A percentile compares a stretch with the other conserved stretches of the same genome.
These are phyloP conservation scores for Salix purpurea DNA, from an alignment of 345 rosid genomes.

Conservation along the genomic window DNA sequence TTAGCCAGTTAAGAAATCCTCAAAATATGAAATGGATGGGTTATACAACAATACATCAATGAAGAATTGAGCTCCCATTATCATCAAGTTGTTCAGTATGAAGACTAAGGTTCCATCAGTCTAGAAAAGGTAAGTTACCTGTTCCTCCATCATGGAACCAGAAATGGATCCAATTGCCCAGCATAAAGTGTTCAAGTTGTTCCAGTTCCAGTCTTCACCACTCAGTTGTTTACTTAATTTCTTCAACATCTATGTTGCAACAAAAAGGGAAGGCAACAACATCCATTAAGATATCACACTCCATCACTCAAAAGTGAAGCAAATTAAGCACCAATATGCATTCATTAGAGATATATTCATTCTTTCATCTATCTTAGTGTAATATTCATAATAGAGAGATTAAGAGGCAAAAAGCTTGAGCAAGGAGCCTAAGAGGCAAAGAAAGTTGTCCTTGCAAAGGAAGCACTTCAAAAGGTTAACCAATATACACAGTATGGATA, in stretches of 20 bases:
- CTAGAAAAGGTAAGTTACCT: conserved; percentile 42
- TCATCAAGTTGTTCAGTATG: background rate
- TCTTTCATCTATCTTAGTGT: background rate
- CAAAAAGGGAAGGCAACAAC: conserved; percentile 9
- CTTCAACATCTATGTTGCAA: conserved; percentile 70
- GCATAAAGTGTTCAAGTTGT: conserved; percentile 88
- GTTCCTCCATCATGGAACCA: conserved; percentile 98
- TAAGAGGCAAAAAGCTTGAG: background rate
- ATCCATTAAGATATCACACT: background rate
- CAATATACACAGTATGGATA: background rate
- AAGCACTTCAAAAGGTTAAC: background rate
- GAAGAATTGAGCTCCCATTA: background rate
- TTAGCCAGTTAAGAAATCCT: background rate
- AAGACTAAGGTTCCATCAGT: background rate
- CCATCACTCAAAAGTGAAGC: background rate
- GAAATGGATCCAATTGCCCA: conserved; percentile 99
- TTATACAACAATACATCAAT: background rate
- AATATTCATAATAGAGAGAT: background rate
- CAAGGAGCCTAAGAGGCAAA: background rate
- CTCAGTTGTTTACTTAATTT: conserved; percentile 88
- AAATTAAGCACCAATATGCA: background rate
- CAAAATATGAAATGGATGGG: background rate
- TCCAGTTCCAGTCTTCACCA: conserved; percentile 99
- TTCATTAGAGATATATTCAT: background rate
- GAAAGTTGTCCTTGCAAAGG: background rate